These are phyloP conservation scores for Cystobasidium onofrii DNA, from an alignment of 768 basidiomycete species.

Conservation along the genomic window DNA sequence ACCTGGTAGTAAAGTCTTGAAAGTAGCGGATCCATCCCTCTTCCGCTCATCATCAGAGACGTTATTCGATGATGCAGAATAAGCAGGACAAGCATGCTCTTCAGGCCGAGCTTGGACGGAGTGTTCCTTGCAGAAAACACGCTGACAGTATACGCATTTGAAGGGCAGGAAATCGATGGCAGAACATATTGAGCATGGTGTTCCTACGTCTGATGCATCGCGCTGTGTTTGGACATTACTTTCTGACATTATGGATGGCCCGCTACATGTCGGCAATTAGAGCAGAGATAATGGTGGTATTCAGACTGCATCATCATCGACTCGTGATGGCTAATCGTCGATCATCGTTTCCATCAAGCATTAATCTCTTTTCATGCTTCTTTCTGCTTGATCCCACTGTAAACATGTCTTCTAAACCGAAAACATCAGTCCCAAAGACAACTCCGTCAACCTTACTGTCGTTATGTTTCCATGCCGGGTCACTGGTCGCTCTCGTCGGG, in stretches of 20 bases:
- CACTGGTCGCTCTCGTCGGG: not conserved
- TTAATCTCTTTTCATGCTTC: no score
- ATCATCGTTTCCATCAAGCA: no score
- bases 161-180: slow-evolving; percentile 26
- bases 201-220: slow-evolving; percentile 27
- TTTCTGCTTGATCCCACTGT: not conserved
- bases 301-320: not conserved
- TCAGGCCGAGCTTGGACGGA: not conserved
- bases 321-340: not conserved
- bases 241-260: not conserved
- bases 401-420: not conserved
- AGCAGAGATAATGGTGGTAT: not conserved
- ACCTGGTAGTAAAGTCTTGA: slow-evolving; percentile 17
- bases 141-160: not conserved
- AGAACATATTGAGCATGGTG: slow-evolving; percentile 3
- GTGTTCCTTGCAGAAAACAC: slow-evolving; percentile 16
- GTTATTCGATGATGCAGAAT: not conserved
- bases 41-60: not conserved
- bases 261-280: not conserved
- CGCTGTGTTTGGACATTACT: not conserved
- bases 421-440: slow-evolving; percentile 17
- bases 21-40: not conserved
- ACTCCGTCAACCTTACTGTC: slow-evolving; percentile 6
- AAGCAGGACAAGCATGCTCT: slow-evolving; percentile 10
- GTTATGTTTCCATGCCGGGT: slow-evolving; percentile 9